These are phyloP conservation scores for Cylindrotheca fusiformis DNA, from an alignment of 108 stramenopile species.

Conservation along the genomic window DNA sequence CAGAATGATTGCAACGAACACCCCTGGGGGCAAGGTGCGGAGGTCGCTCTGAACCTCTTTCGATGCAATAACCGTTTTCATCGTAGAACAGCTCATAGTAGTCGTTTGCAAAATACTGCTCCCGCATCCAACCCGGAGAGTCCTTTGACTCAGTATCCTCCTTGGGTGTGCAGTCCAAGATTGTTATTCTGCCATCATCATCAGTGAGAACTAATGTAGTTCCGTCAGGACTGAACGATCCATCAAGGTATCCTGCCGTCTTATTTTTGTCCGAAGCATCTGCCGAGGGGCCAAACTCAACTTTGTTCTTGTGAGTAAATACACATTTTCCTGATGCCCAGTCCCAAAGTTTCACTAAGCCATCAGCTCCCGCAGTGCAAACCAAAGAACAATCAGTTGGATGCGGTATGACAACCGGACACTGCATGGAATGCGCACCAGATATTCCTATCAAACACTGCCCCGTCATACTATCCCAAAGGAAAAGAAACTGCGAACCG, in stretches of 20 bases:
- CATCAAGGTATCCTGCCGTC: slow-evolving; percentile 70
- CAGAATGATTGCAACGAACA: slow-evolving; percentile 66
- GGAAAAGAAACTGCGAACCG: slow-evolving; percentile 67
- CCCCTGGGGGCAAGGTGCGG: slow-evolving; percentile 82
- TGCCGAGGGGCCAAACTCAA: slow-evolving; percentile 48
- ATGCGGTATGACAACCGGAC: slow-evolving; percentile 73
- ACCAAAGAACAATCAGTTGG: slow-evolving; percentile 63
- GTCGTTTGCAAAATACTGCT: slow-evolving; percentile 88
- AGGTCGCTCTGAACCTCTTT: slow-evolving; percentile 72
- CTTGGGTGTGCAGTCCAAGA: slow-evolving; percentile 51
- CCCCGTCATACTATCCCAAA: slow-evolving; percentile 79
- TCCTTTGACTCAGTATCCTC: slow-evolving; percentile 5
- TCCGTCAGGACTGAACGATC: slow-evolving; percentile 72
- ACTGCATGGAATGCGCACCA: slow-evolving; percentile 61
- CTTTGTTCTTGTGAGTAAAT: slow-evolving; percentile 54
- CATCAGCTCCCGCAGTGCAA: slow-evolving; percentile 73
- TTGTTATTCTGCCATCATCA: slow-evolving; percentile 63
- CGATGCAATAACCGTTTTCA: slow-evolving; percentile 76
- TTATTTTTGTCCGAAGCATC: slow-evolving; percentile 41
- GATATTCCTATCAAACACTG: slow-evolving; percentile 72
- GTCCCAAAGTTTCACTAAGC: slow-evolving; percentile 72
- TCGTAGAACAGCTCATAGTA: slow-evolving; percentile 86
- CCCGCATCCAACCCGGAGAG: slow-evolving; percentile 58
- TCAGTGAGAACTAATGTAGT: slow-evolving; percentile 64
- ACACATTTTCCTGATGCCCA: slow-evolving; percentile 60